Evolutionary conservation across 305 asterid genomes (phyloP), one percentile per base, ranked within the genome.

Genomic region (Solanum hybrid): DNA sequence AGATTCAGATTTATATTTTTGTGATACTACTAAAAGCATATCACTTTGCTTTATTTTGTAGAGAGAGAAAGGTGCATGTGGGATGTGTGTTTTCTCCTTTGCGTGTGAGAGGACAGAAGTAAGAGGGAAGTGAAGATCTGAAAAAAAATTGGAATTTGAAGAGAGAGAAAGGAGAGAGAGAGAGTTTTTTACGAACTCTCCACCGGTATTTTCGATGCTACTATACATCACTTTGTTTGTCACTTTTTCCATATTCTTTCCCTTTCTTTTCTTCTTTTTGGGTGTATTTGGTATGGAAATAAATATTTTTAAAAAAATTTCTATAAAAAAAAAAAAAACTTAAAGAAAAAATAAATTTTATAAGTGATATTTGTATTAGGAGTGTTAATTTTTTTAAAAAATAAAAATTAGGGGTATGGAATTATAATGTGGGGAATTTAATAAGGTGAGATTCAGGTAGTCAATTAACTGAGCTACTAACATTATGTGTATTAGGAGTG

Each of bases 91-190:
- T 26, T 12, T 37, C 26, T 28, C 57, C 87, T 84, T 84, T 84
- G 75, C 87, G 75, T 84, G 73, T 81, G 67, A 24, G 34, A 36
- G 86, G 67, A 81, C 13, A 12, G 8, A 81, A 40, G 34, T 81
- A 79, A 39, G 87, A 42, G 74, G 40, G 87, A 83, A 42, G 73
- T 46, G 87, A 84, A 84, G 87, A 51, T 84, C 75, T 84, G 75
- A 28, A 57, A 57, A 57, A 57, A 57, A 29, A 51, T 2, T 31
- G 37, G 82, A 76, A 76, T 76, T 76, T 76, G 39, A 33, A 8
- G 82, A 75, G 81, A 75, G 81, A 75, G 81, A 75, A 35, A 29
- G 81, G 37, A 29, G 39, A 29, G 39, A 76, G 79, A 5, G 80
- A 14, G 80, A 75, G 40, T 33, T 8, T 31, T 76, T 76, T 9